These are phyloP conservation scores for Fraxinus quadrangulata DNA, from an alignment of 257 asterid genomes.

Conservation along the genomic window DNA sequence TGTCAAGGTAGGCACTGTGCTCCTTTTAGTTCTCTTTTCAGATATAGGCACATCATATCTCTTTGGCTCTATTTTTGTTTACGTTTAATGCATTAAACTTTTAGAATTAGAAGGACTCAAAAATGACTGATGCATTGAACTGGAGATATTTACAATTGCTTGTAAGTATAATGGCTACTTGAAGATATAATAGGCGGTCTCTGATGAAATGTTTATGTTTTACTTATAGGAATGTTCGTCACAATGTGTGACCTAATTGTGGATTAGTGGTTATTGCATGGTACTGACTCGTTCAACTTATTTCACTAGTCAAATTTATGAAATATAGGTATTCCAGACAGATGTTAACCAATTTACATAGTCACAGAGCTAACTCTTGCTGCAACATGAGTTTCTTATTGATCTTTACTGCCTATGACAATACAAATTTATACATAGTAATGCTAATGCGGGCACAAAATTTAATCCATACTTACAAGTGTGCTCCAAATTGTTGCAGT, in stretches of 20 bases:
- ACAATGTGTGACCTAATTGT: neutral
- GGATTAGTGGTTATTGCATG: neutral
- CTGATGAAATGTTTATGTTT: neutral
- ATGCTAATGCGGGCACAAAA: neutral
- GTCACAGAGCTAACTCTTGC: neutral
- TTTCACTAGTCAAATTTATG: neutral
- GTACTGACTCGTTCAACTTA: neutral
- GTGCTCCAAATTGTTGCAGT: constrained; percentile 41
- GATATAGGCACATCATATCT: neutral
- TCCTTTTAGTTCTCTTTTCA: neutral
- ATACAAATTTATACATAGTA: neutral
- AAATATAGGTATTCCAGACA: neutral
- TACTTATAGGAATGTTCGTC: neutral
- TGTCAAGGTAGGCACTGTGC: neutral
- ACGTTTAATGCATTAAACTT: neutral
- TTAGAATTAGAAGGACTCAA: neutral
- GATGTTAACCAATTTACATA: neutral
- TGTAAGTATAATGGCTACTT: neutral
- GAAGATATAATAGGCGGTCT: neutral
- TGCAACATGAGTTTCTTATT: neutral
- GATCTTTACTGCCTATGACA: neutral
- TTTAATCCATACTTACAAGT: neutral
- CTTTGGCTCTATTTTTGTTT: neutral
- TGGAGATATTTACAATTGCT: neutral
- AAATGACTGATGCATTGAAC: neutral